A percentile compares a stretch with the other conserved stretches of the same genome.
These are phyloP conservation scores for Proliferodiscus dingleyae DNA, from an alignment of 2,329 filamentous ascomycete genomes.

Conservation along the genomic window DNA sequence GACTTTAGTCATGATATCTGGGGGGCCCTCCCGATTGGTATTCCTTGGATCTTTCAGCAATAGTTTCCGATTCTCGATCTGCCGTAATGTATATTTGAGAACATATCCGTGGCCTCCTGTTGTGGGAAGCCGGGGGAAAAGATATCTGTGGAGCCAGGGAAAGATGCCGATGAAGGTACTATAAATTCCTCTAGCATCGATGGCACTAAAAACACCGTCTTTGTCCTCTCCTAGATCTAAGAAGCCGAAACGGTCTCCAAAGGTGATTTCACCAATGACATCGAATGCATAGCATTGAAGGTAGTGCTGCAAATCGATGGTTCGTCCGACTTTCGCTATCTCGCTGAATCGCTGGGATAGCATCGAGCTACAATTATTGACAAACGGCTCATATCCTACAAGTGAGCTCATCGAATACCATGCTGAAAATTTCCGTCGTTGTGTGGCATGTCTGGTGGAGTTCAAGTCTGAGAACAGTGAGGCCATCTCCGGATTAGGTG, in stretches of 20 bases:
- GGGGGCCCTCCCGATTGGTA: constrained; percentile 9
- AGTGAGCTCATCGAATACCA: constrained; percentile 45
- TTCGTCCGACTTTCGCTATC: constrained; percentile 27
- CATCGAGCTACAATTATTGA: constrained; percentile 42
- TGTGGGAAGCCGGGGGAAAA: constrained; percentile 29
- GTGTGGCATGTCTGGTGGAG: constrained; percentile 33
- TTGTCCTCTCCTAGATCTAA: constrained; percentile 43
- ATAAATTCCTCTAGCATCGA: constrained; percentile 35
- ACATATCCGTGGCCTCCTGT: constrained; percentile 19
- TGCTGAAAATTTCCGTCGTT: constrained; percentile 38
- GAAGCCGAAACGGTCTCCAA: constrained; percentile 38
- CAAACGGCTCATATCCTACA: constrained; percentile 44
- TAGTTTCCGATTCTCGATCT: constrained; percentile 17
- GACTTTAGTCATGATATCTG: constrained; percentile 40
- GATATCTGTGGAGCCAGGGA: constrained; percentile 33
- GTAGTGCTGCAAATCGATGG: constrained; percentile 39
- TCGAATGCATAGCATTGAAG: constrained; percentile 46
- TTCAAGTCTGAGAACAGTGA: constrained; percentile 32
- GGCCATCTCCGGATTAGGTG: constrained; percentile 11
- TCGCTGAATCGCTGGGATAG: constrained; percentile 36
- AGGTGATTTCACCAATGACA: constrained; percentile 48
- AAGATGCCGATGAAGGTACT: constrained; percentile 39
- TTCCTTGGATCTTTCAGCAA: constrained; percentile 14
- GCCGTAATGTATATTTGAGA: constrained; percentile 11
- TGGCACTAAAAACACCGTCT: constrained; percentile 36